phyloP scores from a whole-genome alignment of 352 stramenopile genomes.

The Thalassiosira hispida region DNA sequence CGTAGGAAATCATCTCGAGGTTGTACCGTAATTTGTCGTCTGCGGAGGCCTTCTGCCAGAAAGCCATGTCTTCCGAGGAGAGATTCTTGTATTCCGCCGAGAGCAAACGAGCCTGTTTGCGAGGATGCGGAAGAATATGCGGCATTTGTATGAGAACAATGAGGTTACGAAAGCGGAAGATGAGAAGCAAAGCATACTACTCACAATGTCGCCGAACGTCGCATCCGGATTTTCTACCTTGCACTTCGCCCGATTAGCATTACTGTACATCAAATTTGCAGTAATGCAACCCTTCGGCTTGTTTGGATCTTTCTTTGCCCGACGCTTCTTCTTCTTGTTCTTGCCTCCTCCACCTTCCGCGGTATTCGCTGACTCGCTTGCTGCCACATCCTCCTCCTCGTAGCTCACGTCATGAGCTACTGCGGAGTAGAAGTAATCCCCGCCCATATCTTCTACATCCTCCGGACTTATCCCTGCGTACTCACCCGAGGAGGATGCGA shows the following conservation, averaged over 20 bases:
- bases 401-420: conserved; percentile 14
- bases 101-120: conserved; percentile 12
- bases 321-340: conserved; percentile 14
- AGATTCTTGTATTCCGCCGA: conserved; percentile 26
- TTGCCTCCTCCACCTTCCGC: not conserved
- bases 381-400: not conserved
- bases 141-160: not conserved
- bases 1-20: conserved; percentile 48
- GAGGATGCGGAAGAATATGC: no score
- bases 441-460: not conserved
- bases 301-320: conserved; percentile 89
- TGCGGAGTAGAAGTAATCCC: conserved; percentile 3
- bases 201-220: conserved; percentile 88
- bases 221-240: conserved; percentile 88
- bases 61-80: not conserved
- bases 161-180: not conserved
- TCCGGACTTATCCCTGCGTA: not conserved
- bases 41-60: conserved; percentile 85
- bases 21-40: conserved; percentile 87
- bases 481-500: not conserved
- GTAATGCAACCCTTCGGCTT: conserved; percentile 92
- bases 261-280: conserved; percentile 84
- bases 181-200: not conserved
- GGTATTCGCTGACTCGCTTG: not conserved
- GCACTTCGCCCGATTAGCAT: conserved; percentile 86